Percentiles rank a stretch among this genome's conserved stretches.
Conservation (phyloP, 257 asterid genomes). For the Misopates orontium region DNA sequence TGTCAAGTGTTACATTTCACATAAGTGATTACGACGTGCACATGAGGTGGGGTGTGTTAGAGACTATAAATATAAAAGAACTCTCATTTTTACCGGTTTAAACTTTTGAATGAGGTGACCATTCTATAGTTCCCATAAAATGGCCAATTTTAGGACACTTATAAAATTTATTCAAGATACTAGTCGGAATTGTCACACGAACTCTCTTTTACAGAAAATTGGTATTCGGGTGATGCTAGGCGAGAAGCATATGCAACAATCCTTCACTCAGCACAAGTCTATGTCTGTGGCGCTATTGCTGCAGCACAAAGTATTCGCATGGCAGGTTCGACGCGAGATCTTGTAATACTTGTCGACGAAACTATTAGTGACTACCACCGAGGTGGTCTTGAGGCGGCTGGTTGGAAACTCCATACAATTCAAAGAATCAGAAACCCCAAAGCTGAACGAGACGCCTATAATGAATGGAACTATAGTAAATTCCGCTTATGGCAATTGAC, state of each 20-base stretch:
- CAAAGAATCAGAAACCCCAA: slow-evolving; percentile 85
- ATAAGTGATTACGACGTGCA: no score
- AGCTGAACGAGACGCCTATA: slow-evolving; percentile 87
- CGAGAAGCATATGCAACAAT: slow-evolving; percentile 94
- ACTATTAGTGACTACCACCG: slow-evolving; percentile 71
- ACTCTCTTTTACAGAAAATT: slow-evolving; percentile 46
- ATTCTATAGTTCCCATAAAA: no score
- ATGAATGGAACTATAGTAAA: slow-evolving; percentile 91
- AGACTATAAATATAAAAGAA: no score
- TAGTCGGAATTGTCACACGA: not conserved
- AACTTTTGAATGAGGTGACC: no score
- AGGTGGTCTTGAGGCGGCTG: slow-evolving; percentile 78
- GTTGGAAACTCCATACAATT: slow-evolving; percentile 81
- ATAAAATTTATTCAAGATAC: not conserved
- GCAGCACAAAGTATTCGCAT: slow-evolving; percentile 97
- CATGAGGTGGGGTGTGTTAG: no score
- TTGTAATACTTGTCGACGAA: slow-evolving; percentile 83
- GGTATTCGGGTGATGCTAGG: slow-evolving; percentile 54
- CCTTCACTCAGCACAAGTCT: slow-evolving; percentile 81
- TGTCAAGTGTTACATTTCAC: no score
- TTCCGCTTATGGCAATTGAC: slow-evolving; percentile 95
- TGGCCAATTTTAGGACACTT: not conserved
- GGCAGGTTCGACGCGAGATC: slow-evolving; percentile 88
- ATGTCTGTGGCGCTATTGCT: slow-evolving; percentile 90
- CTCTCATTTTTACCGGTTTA: no score